phyloP scores from a whole-genome alignment of 148 eudicot genomes.

The Oxyria digyna region DNA sequence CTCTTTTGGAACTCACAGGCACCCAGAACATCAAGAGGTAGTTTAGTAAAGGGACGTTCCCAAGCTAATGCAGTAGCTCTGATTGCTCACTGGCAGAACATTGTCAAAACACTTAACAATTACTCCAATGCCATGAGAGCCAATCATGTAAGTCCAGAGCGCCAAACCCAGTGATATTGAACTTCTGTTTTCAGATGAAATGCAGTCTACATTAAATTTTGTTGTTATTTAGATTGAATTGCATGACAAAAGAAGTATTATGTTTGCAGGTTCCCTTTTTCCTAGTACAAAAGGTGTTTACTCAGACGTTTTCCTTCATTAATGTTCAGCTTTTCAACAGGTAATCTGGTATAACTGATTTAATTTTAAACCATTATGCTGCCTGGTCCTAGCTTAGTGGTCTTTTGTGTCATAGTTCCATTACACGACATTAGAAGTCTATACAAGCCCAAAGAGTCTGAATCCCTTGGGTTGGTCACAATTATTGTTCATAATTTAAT shows the following conservation, averaged over 20 bases:
- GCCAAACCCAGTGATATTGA: not conserved
- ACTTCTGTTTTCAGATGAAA: not conserved
- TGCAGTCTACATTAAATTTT: not conserved
- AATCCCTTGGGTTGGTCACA: too few relatives aligned
- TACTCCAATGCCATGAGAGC: conserved; percentile 61
- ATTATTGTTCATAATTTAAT: too few relatives aligned
- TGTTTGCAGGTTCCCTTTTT: conserved; percentile 58
- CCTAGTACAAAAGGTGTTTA: conserved; percentile 60
- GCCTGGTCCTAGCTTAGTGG: not conserved
- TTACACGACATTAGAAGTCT: not conserved
- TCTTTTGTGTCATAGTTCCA: too few relatives aligned
- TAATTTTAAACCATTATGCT: not conserved
- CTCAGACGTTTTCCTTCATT: conserved; percentile 85
- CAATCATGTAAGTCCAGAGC: conserved; percentile 39
- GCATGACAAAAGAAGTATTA: not conserved
- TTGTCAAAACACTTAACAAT: conserved; percentile 58
- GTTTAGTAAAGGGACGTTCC: conserved; percentile 72
- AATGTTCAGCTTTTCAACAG: conserved; percentile 97
- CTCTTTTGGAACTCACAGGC: conserved; percentile 31
- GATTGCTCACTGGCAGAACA: conserved; percentile 89
- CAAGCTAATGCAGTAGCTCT: conserved; percentile 60
- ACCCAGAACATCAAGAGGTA: conserved; percentile 68
- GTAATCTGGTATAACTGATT: conserved; percentile 15
- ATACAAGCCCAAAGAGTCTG: not conserved
- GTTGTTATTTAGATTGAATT: not conserved